These are phyloP conservation scores for Sphagnum contortum DNA, from an alignment of 225 moss, liverwort and hornwort genomes.

Conservation along the genomic window DNA sequence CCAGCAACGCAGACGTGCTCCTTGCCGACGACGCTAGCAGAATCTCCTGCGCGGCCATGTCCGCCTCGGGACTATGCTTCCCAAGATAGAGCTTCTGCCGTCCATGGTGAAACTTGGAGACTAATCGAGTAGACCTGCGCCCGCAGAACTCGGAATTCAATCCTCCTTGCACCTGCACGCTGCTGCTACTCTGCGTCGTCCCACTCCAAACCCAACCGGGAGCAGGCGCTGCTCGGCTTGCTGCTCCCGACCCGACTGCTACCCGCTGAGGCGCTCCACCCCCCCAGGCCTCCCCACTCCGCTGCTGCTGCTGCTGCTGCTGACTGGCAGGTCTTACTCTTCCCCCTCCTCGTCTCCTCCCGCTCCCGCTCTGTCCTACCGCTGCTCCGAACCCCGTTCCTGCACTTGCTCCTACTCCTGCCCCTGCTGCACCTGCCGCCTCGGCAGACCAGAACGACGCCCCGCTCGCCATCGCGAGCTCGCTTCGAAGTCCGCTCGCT, in stretches of 20 bases:
- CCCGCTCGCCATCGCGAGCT: slow-evolving; percentile 55
- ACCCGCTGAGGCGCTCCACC: slow-evolving; percentile 58
- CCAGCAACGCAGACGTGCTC: slow-evolving; percentile 46
- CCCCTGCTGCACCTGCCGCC: slow-evolving; percentile 15
- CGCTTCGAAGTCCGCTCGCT: no score
- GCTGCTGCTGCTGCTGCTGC: slow-evolving; percentile 17
- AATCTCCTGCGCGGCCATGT: slow-evolving; percentile 73
- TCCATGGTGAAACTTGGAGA: slow-evolving; percentile 93
- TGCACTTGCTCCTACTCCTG: slow-evolving; percentile 49
- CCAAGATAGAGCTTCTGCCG: slow-evolving; percentile 91
- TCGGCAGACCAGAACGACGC: slow-evolving; percentile 66
- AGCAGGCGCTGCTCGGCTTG: slow-evolving; percentile 16
- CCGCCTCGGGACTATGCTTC: slow-evolving; percentile 91
- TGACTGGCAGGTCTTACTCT: slow-evolving; percentile 55
- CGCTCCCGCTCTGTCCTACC: slow-evolving; percentile 29
- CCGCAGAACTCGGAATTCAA: slow-evolving; percentile 90
- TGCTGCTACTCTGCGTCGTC: slow-evolving; percentile 17
- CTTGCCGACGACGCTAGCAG: slow-evolving; percentile 28
- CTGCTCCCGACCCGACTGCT: slow-evolving; percentile 31
- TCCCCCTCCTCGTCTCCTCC: slow-evolving; percentile 41
- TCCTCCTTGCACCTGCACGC: slow-evolving; percentile 42
- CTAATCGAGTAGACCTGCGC: slow-evolving; percentile 84
- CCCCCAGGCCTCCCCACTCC: slow-evolving; percentile 30
- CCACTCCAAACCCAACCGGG: slow-evolving; percentile 28
- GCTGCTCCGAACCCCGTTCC: slow-evolving; percentile 41